Evolutionary conservation across 1,139 yeast genomes (phyloP).

Genomic region (Hyphopichia pseudoburtonii): DNA sequence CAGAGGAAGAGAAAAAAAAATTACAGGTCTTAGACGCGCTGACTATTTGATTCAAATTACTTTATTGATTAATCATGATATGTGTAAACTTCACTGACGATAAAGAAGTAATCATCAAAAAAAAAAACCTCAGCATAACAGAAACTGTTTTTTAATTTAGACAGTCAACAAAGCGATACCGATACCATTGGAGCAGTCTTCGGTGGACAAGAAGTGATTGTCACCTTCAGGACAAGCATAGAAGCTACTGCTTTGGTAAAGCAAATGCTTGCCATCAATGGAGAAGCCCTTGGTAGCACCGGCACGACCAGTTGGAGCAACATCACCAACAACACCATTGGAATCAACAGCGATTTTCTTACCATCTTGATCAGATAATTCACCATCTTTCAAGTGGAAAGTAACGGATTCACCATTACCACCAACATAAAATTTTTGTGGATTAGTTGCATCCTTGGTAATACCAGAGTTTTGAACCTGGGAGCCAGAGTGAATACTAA

Average conservation of each 20-base stretch:
- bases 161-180: conserved; percentile 19
- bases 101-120: too few species aligned
- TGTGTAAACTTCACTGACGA: too few species aligned
- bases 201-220: conserved; percentile 24
- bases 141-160: too few species aligned
- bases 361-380: conserved; percentile 29
- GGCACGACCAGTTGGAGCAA: conserved; percentile 26
- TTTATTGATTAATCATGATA: too few species aligned
- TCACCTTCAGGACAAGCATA: conserved; percentile 30
- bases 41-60: too few species aligned
- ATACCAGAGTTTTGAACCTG: conserved; percentile 21
- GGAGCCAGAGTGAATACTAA: conserved; percentile 22
- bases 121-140: too few species aligned
- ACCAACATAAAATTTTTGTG: conserved; percentile 32
- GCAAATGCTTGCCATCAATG: conserved; percentile 22
- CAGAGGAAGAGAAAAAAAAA: too few species aligned
- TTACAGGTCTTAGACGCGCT: too few species aligned
- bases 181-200: conserved; percentile 28
- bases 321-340: conserved; percentile 29
- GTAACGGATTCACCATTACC: conserved; percentile 24
- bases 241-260: conserved; percentile 17
- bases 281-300: conserved; percentile 25
- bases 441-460: conserved; percentile 27
- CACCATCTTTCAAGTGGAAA: conserved; percentile 24
- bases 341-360: conserved; percentile 25